Conservation (phyloP, 257 asterid species). For the Osmanthus fragrans region DNA sequence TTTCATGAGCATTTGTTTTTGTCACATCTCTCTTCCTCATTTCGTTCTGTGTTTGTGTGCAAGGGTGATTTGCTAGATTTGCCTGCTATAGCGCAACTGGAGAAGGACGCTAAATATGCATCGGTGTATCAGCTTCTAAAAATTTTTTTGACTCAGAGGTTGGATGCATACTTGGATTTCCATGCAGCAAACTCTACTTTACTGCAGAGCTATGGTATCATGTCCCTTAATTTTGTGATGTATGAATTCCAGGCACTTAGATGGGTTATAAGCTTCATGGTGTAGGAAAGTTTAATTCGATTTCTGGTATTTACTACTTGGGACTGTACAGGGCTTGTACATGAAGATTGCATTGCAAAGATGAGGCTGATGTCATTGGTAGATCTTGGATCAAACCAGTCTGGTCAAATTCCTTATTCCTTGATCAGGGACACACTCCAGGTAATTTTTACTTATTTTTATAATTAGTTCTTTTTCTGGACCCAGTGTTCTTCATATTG, state of each 20-base stretch:
- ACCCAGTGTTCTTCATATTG: not conserved
- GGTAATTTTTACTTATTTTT: conserved; percentile 35
- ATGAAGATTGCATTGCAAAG: conserved; percentile 80
- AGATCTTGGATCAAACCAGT: conserved; percentile 68
- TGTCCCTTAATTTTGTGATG: not conserved
- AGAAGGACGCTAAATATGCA: conserved; percentile 69
- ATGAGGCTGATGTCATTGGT: conserved; percentile 87
- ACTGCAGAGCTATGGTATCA: conserved; percentile 61
- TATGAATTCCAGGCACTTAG: not conserved
- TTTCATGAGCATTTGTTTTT: not conserved
- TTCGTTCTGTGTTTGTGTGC: conserved; percentile 10
- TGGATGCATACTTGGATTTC: conserved; percentile 76
- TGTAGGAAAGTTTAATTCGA: not conserved
- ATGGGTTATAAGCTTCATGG: not conserved
- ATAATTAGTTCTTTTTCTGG: conserved; percentile 16
- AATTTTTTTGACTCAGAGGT: conserved; percentile 77
- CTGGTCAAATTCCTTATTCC: conserved; percentile 73
- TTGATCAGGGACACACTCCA: conserved; percentile 71
- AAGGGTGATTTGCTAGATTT: conserved; percentile 84
- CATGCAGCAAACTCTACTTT: conserved; percentile 60
- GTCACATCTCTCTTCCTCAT: not conserved
- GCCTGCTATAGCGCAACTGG: conserved; percentile 87
- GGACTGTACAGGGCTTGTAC: conserved; percentile 66
- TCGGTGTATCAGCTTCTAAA: conserved; percentile 71
- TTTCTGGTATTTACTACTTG: conserved; percentile 22